These are phyloP conservation scores for Adansonia grandidieri DNA, from an alignment of 441 rosid genomes.

Conservation along the genomic window DNA sequence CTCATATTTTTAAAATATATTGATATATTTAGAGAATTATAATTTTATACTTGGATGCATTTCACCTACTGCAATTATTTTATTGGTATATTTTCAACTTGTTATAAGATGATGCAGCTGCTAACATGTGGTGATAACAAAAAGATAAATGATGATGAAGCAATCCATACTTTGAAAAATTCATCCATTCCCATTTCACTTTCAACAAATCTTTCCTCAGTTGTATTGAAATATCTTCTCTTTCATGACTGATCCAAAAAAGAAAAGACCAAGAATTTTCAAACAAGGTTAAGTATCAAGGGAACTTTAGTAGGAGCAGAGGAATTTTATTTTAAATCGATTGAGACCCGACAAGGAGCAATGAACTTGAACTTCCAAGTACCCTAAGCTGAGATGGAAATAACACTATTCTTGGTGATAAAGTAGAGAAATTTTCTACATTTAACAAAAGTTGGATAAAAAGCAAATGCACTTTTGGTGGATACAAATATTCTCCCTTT, in stretches of 20 bases:
- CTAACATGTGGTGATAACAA: no score
- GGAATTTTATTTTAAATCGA: constrained; percentile 1
- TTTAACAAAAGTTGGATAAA: constrained; percentile 24
- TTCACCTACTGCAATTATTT: no score
- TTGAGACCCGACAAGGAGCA: neutral
- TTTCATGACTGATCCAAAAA: constrained; percentile 21
- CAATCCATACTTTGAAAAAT: neutral
- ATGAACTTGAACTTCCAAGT: neutral
- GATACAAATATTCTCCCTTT: constrained; percentile 28
- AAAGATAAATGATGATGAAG: neutral
- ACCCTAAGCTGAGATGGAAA: neutral
- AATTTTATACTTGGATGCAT: no score
- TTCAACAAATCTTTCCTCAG: neutral
- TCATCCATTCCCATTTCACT: neutral
- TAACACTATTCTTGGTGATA: neutral
- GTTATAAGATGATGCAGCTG: no score
- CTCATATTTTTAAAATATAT: no score
- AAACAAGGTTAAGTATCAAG: neutral
- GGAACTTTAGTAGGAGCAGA: constrained; percentile 7
- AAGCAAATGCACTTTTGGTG: constrained; percentile 37
- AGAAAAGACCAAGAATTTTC: neutral
- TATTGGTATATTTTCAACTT: no score
- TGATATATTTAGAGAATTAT: no score
- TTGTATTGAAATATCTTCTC: constrained; percentile 11
- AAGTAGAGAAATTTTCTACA: no score